Evolutionary conservation across 805 yeast genomes (phyloP).

Genomic region (Lipomyces japonicus): DNA sequence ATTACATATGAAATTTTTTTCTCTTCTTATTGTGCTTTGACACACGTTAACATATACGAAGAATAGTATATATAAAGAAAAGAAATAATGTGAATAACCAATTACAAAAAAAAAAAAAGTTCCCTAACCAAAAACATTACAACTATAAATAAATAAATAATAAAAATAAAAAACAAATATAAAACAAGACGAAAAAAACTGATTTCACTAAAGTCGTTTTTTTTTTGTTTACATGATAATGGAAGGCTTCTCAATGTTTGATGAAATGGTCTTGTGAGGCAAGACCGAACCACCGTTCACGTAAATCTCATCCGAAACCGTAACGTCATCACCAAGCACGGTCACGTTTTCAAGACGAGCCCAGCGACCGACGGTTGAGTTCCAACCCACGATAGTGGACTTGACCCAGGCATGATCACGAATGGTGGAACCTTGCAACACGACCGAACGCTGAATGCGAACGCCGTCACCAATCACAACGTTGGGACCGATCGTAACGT

Average conservation of each 20-base stretch:
- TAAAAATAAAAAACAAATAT: background rate
- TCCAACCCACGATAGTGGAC: conserved; percentile 98
- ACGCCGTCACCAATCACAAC: conserved; percentile 97
- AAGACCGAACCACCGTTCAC: conserved; percentile 99
- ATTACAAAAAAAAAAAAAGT: background rate
- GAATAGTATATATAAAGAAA: too few species aligned
- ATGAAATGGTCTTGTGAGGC: conserved; percentile 95
- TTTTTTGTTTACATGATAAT: conserved; percentile 77
- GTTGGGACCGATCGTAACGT: conserved; percentile 95
- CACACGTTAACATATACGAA: too few species aligned
- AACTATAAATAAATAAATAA: background rate
- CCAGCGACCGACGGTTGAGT: conserved; percentile 97
- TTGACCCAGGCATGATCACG: conserved; percentile 98
- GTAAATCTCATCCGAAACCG: conserved; percentile 96
- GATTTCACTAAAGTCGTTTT: background rate
- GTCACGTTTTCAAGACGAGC: conserved; percentile 97
- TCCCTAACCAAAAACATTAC: background rate
- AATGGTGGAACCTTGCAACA: conserved; percentile 83
- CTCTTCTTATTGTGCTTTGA: too few species aligned
- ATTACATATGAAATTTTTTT: too few species aligned
- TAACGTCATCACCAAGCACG: conserved; percentile 98
- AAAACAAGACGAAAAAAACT: background rate
- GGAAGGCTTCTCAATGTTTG: conserved; percentile 95
- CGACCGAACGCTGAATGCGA: conserved; percentile 92
- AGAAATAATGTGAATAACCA: too few species aligned